Percentiles rank a stretch among this genome's conserved stretches.
Evolutionary conservation across 306 rosid species (phyloP).

Genomic region (Ormosia semicastrata): DNA sequence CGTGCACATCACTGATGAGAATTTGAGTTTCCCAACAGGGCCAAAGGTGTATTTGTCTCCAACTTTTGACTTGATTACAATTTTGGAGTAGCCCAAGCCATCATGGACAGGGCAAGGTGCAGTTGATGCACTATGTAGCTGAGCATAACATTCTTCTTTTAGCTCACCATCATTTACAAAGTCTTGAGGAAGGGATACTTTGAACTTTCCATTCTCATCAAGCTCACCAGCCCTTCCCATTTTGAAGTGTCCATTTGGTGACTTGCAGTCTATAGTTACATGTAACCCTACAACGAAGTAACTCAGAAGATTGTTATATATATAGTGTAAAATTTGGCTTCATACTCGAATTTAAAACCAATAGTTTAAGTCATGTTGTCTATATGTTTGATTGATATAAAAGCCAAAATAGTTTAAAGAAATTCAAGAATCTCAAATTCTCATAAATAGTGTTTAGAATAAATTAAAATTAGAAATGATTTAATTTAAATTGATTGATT

Average conservation of each 20-base stretch:
- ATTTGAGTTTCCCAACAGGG: slow-evolving; percentile 52
- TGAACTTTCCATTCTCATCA: slow-evolving; percentile 67
- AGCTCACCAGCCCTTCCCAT: slow-evolving; percentile 61
- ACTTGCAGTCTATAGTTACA: slow-evolving; percentile 76
- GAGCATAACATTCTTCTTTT: slow-evolving; percentile 80
- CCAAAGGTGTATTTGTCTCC: slow-evolving; percentile 53
- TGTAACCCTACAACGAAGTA: slow-evolving; percentile 47
- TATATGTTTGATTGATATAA: background rate
- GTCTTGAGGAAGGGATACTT: slow-evolving; percentile 58
- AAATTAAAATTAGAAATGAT: too few relatives aligned
- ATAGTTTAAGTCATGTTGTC: background rate
- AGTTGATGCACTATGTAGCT: slow-evolving; percentile 63
- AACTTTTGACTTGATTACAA: slow-evolving; percentile 47
- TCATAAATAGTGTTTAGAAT: too few relatives aligned
- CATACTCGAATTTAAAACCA: background rate
- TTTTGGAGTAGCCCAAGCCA: slow-evolving; percentile 46
- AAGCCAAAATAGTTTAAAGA: background rate
- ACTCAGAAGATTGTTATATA: background rate
- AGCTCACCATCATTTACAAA: slow-evolving; percentile 51
- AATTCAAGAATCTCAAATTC: background rate
- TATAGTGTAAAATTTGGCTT: background rate
- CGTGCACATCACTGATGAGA: slow-evolving; percentile 62
- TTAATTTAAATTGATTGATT: too few relatives aligned
- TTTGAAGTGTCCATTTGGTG: slow-evolving; percentile 50
- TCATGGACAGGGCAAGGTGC: slow-evolving; percentile 66